Evolutionary conservation across 129 eudicot species (phyloP).

Genomic region (Chrysanthemum lavandulifolium): DNA sequence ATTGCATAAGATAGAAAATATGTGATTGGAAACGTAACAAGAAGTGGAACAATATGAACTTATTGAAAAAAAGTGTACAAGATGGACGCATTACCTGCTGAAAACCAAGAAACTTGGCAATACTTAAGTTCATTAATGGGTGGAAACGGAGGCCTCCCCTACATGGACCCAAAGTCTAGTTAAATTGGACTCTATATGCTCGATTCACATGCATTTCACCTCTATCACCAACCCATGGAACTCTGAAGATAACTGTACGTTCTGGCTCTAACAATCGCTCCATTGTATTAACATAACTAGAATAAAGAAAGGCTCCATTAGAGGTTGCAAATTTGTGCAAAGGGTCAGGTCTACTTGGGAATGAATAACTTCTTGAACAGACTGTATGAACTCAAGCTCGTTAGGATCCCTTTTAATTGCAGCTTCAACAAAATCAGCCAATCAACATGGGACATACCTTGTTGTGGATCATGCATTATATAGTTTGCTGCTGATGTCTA

Average conservation of each 20-base stretch:
- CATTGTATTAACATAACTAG: constrained; percentile 88
- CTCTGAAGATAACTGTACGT: constrained; percentile 80
- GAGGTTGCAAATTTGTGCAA: neutral
- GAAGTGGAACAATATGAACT: neutral
- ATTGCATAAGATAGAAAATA: neutral
- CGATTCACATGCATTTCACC: constrained; percentile 96
- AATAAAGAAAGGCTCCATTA: constrained; percentile 18
- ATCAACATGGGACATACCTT: too few species aligned
- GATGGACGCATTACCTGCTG: constrained; percentile 62
- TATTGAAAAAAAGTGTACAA: neutral
- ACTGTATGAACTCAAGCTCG: constrained; percentile 84
- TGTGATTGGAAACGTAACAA: neutral
- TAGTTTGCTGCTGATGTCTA: too few species aligned
- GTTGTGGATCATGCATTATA: too few species aligned
- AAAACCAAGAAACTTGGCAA: constrained; percentile 89
- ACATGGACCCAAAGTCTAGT: constrained; percentile 93
- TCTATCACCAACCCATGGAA: constrained; percentile 97
- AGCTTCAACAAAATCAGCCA: constrained; percentile 62
- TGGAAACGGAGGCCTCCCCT: constrained; percentile 93
- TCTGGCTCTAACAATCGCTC: constrained; percentile 98
- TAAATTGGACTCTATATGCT: constrained; percentile 88
- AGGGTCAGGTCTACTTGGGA: constrained; percentile 6
- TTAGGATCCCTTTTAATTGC: constrained; percentile 97
- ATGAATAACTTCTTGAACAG: constrained; percentile 90
- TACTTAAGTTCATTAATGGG: constrained; percentile 84